Evolutionary conservation across 75 land plant genomes (phyloP).

Genomic region (Ceratopteris richardii): DNA sequence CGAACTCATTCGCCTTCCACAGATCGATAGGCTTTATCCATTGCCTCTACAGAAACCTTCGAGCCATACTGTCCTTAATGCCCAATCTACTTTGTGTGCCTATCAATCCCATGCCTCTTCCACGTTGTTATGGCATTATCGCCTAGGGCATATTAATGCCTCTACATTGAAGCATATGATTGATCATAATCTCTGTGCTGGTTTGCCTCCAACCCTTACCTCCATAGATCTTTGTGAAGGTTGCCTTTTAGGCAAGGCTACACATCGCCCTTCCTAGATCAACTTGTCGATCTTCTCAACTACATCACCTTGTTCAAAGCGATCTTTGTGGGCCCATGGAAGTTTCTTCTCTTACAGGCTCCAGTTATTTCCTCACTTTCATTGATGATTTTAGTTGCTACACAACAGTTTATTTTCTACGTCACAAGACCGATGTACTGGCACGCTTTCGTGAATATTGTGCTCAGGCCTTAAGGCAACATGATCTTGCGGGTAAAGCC

Average conservation of each 20-base stretch:
- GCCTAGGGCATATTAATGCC: slow-evolving; percentile 3
- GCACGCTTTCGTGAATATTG: slow-evolving; percentile 8
- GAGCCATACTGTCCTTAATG: too few relatives aligned
- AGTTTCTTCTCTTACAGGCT: not conserved
- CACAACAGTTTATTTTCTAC: slow-evolving; percentile 14
- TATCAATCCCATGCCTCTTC: too few relatives aligned
- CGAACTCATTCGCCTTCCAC: too few relatives aligned
- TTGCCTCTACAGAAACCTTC: too few relatives aligned
- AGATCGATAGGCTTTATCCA: too few relatives aligned
- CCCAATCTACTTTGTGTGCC: too few relatives aligned
- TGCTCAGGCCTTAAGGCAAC: slow-evolving; percentile 2
- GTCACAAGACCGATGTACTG: slow-evolving; percentile 10
- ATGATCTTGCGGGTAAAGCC: not conserved
- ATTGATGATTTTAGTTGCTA: slow-evolving; percentile 16
- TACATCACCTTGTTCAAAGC: slow-evolving; percentile 7
- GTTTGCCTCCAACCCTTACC: not conserved
- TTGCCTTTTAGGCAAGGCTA: slow-evolving; percentile 2
- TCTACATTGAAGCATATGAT: not conserved
- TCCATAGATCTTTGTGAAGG: not conserved
- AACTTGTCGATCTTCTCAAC: not conserved
- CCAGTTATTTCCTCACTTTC: slow-evolving; percentile 8
- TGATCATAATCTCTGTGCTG: not conserved
- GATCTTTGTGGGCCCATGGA: slow-evolving; percentile 15
- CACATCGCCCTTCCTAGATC: not conserved
- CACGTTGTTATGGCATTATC: not conserved